These are phyloP conservation scores for Puccinia sorghi DNA, from an alignment of 1,284 basidiomycete genomes.

Conservation along the genomic window DNA sequence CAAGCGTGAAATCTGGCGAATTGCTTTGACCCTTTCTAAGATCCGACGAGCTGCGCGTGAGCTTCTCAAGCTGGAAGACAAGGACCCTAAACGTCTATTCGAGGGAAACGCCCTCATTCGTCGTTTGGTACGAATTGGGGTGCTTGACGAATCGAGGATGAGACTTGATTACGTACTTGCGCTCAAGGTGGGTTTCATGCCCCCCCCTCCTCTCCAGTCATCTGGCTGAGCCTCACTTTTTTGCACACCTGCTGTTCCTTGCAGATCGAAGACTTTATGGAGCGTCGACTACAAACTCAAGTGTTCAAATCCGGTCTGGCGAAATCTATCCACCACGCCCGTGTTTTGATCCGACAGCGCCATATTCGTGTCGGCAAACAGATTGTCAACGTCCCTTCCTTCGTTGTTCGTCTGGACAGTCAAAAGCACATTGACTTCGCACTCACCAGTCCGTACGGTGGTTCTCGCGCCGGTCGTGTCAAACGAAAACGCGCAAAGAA, in stretches of 20 bases:
- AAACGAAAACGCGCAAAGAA: slow-evolving; percentile 97
- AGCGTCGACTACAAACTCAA: slow-evolving; percentile 97
- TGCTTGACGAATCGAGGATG: slow-evolving; percentile 99
- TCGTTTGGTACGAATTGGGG: slow-evolving; percentile 97
- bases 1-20: slow-evolving; percentile 99
- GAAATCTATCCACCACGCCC: slow-evolving; percentile 98
- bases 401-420: slow-evolving; percentile 75
- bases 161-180: slow-evolving; percentile 52
- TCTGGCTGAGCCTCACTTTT: not conserved
- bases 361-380: slow-evolving; percentile 99
- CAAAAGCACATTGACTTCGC: slow-evolving; percentile 94
- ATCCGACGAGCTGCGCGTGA: slow-evolving; percentile 99
- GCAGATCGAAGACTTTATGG: slow-evolving; percentile 99
- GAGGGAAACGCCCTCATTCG: slow-evolving; percentile 99
- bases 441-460: slow-evolving; percentile 94
- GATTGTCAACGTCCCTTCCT: slow-evolving; percentile 98
- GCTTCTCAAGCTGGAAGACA: slow-evolving; percentile 98
- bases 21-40: slow-evolving; percentile 96
- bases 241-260: slow-evolving; percentile 66
- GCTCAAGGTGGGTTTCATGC: slow-evolving; percentile 29
- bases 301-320: slow-evolving; percentile 97
- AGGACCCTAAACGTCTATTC: slow-evolving; percentile 99
- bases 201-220: not conserved
- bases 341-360: slow-evolving; percentile 94
- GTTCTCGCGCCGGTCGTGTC: slow-evolving; percentile 93